Evolutionary conservation across 106 monocot species (phyloP).

Genomic region (Iris macrosiphon): DNA sequence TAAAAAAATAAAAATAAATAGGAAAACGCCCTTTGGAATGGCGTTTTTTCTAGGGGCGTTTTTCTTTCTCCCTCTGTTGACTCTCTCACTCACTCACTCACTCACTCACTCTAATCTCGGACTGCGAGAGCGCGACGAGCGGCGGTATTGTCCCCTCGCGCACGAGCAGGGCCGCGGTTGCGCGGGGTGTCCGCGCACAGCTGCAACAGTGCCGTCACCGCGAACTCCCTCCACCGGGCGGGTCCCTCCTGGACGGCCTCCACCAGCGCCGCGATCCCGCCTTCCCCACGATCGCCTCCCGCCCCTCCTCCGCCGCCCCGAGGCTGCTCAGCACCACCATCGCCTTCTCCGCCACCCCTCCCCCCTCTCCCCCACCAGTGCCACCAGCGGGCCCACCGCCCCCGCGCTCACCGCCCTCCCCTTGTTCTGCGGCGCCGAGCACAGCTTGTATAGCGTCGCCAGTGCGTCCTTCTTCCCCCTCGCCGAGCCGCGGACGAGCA

Average conservation of each 20-base stretch:
- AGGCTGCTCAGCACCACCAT: constrained; percentile 42
- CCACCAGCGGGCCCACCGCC: constrained; percentile 40
- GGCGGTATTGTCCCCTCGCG: constrained; percentile 87
- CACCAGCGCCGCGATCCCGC: constrained; percentile 55
- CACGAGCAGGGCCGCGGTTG: constrained; percentile 47
- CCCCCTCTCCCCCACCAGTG: constrained; percentile 30
- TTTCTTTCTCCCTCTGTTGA: too few relatives aligned
- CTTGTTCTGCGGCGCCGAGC: constrained; percentile 67
- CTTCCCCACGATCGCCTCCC: constrained; percentile 38
- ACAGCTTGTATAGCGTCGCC: constrained; percentile 77
- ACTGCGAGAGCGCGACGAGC: constrained; percentile 69
- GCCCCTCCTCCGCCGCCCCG: constrained; percentile 28
- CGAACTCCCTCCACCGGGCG: constrained; percentile 58
- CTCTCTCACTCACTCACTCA: too few relatives aligned
- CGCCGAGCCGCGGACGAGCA: constrained; percentile 41
- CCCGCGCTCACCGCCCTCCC: constrained; percentile 45
- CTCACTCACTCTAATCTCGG: too few relatives aligned
- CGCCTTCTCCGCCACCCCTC: constrained; percentile 43
- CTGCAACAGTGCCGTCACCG: constrained; percentile 60
- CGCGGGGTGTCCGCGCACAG: constrained; percentile 46
- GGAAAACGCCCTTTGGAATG: too few relatives aligned
- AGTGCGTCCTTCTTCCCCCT: constrained; percentile 93
- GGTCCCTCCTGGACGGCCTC: constrained; percentile 72
- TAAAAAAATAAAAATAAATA: too few relatives aligned
- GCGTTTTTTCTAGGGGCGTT: too few relatives aligned